Percentiles rank a stretch among this genome's conserved stretches.
Conservation (phyloP, 768 basidiomycete genomes). For the Amanita subjunquillea region DNA sequence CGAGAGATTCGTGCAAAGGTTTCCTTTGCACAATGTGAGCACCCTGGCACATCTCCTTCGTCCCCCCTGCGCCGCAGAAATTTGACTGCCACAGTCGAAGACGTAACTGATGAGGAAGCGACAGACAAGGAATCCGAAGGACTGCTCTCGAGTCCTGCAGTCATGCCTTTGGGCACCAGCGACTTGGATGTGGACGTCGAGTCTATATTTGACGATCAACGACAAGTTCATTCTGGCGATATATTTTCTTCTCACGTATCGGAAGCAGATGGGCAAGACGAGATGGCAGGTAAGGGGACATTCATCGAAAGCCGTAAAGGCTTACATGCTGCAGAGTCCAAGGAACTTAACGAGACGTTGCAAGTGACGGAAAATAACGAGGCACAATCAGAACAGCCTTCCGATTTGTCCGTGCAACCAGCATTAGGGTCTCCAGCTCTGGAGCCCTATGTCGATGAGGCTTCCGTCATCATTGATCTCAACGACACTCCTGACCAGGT, state of each 20-base stretch:
- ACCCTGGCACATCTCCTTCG: neutral
- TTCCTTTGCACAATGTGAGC: neutral
- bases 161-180: slow-evolving; percentile 18
- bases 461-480: neutral
- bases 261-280: neutral
- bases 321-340: neutral
- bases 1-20: neutral
- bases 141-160: neutral
- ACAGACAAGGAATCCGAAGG: neutral
- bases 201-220: neutral
- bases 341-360: neutral
- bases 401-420: neutral
- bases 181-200: slow-evolving; percentile 13
- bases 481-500: neutral
- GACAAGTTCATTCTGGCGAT: neutral
- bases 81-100: neutral
- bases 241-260: neutral
- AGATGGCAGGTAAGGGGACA: neutral
- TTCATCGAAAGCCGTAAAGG: neutral
- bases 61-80: neutral
- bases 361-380: neutral
- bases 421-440: neutral
- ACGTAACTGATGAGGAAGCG: slow-evolving; percentile 1
- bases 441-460: neutral
- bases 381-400: neutral